Base-by-base conservation (phyloP, 805 yeast species). In the Aciculoconidium aculeatum region DNA sequence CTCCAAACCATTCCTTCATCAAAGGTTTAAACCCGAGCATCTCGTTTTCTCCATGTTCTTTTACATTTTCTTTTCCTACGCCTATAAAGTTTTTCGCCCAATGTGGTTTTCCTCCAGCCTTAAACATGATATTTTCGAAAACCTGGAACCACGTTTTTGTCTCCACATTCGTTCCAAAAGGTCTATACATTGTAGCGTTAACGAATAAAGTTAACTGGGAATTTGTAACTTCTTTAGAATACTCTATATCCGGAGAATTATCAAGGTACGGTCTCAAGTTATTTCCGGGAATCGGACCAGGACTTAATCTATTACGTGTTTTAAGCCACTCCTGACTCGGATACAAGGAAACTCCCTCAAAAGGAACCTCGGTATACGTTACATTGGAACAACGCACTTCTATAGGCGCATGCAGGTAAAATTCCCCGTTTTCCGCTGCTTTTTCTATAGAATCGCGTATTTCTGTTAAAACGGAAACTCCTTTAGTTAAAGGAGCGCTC, bases 71-170 rank as follows among this genome's bases (percentile, higher is more conserved):
- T n/a, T n/a, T n/a, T n/a, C n/a, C n/a, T 27, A 61, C 42, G 1
- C 95, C 94, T 33, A 83, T 64, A 54, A 86, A 90, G 56, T 87
- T 88, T 65, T 90, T 90, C 11, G 98, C 98, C 98, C 98, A 90
- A 55, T 90, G 98, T 2, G 98, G 98, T 53, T 78, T 83, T 24
- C 98, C 98, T 20, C 82, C 87, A 16, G 81, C 87, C 15, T 74
- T 76, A 28, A 67, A 69, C 67, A 88, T 65, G 2, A 85, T 72
- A 30, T 73, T 72, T 57, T 90, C 98, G 55, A 90, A 90, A n/a
- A 68, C 64, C 28, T 71, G 70, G 58, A 72, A 90, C 96, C 96
- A 90, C 41, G 75, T 69, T 25, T 73, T 75, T 19, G 86, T 76
- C 24, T 82, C 79, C 7, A 87, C 79, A 45, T 77, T 71, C 33